Percentiles rank a stretch among this genome's conserved stretches.
Conservation (phyloP, 1,284 basidiomycete species). For the Trametes sp. region DNA sequence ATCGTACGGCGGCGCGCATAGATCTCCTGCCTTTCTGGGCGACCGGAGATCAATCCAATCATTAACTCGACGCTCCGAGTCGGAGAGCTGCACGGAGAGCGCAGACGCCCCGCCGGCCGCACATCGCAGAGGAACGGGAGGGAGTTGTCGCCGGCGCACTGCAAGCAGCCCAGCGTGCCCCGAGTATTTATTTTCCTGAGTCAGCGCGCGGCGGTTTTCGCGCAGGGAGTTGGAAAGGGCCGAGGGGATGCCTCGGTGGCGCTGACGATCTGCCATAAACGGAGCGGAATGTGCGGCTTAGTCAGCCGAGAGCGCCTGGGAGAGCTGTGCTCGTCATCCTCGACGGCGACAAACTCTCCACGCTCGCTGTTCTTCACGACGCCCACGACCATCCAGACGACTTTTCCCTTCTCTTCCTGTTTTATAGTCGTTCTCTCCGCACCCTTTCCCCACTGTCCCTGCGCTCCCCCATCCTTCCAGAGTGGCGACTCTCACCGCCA, state of each 20-base stretch:
- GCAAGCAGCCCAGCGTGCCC: not conserved
- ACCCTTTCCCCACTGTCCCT: constrained; percentile 6
- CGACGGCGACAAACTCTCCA: constrained; percentile 39
- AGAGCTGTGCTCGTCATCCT: constrained; percentile 39
- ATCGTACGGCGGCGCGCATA: constrained; percentile 37
- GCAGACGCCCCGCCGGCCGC: not conserved
- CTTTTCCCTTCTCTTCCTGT: constrained; percentile 28
- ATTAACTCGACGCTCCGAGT: constrained; percentile 15
- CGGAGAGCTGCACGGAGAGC: not conserved
- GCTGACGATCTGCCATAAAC: constrained; percentile 12
- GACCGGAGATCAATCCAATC: constrained; percentile 21
- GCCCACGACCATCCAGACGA: constrained; percentile 37
- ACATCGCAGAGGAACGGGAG: not conserved
- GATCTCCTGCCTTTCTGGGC: constrained; percentile 27
- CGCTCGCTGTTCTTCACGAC: constrained; percentile 41
- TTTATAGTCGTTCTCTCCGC: constrained; percentile 30
- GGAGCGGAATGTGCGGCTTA: constrained; percentile 27
- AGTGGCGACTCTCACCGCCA: constrained; percentile 42
- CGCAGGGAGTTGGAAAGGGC: constrained; percentile 7
- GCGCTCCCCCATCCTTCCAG: constrained; percentile 20
- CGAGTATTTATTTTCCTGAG: not conserved
- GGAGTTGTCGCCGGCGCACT: constrained; percentile 1
- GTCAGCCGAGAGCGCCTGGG: constrained; percentile 28
- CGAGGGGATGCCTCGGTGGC: constrained; percentile 20
- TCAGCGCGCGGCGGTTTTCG: not conserved